phyloP scores from a whole-genome alignment of 805 yeast species.

The Hanseniaspora occidentalis region DNA sequence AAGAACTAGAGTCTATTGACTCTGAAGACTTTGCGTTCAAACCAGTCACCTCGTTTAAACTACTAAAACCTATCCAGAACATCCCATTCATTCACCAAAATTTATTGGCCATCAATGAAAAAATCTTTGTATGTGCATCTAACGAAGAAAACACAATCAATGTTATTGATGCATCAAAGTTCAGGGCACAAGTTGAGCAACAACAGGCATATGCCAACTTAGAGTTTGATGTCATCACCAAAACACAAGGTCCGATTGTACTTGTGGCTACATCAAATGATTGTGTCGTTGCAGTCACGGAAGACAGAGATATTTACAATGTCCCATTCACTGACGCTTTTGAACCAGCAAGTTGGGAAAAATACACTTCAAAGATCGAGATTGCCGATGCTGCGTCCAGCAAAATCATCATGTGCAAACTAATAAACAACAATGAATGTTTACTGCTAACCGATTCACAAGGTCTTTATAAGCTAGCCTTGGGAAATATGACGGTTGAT shows the following conservation, averaged over 20 bases:
- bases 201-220: no score
- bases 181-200: neutral
- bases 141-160: neutral
- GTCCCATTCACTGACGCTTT: no score
- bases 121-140: neutral
- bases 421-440: neutral
- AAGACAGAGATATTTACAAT: no score
- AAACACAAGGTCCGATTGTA: neutral
- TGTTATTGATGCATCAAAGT: neutral
- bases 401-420: neutral
- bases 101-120: neutral
- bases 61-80: neutral
- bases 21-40: slow-evolving; percentile 36
- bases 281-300: no score
- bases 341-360: no score
- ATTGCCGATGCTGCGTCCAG: no score
- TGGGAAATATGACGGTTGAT: neutral
- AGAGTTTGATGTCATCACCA: neutral
- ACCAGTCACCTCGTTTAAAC: slow-evolving; percentile 9
- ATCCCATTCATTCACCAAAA: neutral
- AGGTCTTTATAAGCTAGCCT: neutral
- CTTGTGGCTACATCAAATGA: no score
- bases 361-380: neutral
- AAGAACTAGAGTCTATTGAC: slow-evolving; percentile 15
- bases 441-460: neutral